phyloP scores from a whole-genome alignment of 148 eudicot species.

The Silene latifolia region DNA sequence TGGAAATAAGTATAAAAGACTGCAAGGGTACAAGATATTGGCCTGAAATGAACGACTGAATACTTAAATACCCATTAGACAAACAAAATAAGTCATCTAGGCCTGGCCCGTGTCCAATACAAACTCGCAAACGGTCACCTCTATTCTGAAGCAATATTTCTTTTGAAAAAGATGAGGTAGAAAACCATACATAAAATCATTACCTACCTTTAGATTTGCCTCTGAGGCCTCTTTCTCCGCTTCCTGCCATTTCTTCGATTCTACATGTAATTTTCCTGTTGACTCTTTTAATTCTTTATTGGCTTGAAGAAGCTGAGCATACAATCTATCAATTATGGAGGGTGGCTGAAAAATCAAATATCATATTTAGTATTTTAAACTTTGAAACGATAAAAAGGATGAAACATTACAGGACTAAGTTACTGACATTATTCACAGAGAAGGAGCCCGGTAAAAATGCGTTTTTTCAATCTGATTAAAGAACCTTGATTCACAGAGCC shows the following conservation, averaged over 20 bases:
- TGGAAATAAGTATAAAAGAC: no score
- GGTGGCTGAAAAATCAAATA: conserved; percentile 6
- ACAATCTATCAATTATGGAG: background rate
- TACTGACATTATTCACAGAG: background rate
- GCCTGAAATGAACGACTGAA: no score
- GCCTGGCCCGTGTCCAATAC: background rate
- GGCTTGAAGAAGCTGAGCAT: background rate
- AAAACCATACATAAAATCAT: background rate
- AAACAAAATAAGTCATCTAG: no score
- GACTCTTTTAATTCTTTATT: background rate
- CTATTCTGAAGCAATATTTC: background rate
- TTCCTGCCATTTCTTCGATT: background rate
- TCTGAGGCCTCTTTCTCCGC: conserved; percentile 15
- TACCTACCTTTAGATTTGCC: conserved; percentile 8
- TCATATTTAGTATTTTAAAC: background rate
- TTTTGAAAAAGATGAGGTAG: background rate
- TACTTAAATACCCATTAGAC: no score
- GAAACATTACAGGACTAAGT: background rate
- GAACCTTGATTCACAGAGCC: background rate
- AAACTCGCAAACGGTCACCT: background rate
- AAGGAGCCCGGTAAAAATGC: background rate
- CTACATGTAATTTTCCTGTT: background rate
- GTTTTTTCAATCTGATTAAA: background rate
- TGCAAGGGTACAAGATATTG: no score
- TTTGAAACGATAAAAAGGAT: background rate